Evolutionary conservation across 805 yeast species (phyloP).

Genomic region (Starmerella bacillaris): DNA sequence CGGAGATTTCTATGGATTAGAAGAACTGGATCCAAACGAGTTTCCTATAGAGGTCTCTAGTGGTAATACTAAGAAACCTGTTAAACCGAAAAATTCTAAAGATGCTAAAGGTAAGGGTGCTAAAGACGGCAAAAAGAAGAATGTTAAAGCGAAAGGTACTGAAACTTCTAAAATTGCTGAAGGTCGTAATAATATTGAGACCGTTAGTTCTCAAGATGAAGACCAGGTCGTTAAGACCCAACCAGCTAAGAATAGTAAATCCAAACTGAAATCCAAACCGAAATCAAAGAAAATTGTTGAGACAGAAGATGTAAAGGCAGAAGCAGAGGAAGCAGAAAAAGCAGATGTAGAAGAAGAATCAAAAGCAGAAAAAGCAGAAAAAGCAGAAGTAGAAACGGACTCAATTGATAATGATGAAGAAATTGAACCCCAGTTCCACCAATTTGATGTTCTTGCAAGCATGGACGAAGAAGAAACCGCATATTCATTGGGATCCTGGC

Average conservation of each 20-base stretch:
- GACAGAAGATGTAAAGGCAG: no score
- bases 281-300: neutral
- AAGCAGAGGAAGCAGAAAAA: neutral
- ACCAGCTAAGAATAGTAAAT: no score
- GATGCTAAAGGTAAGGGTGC: neutral
- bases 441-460: conserved; percentile 7
- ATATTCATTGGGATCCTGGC: conserved; percentile 23
- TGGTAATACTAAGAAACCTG: neutral
- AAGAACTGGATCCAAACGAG: conserved; percentile 31
- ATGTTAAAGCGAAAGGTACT: neutral
- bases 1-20: conserved; percentile 82
- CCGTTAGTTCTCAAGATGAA: no score
- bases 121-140: neutral
- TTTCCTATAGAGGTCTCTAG: neutral
- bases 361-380: neutral
- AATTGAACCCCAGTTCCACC: no score
- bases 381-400: neutral
- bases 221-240: no score
- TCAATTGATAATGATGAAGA: conserved; percentile 4
- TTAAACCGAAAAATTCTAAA: neutral
- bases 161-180: neutral
- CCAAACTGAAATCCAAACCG: neutral
- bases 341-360: neutral
- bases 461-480: conserved; percentile 13
- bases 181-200: no score